These are phyloP conservation scores for Penicillium canariense DNA, from an alignment of 495 filamentous ascomycete species.

Conservation along the genomic window DNA sequence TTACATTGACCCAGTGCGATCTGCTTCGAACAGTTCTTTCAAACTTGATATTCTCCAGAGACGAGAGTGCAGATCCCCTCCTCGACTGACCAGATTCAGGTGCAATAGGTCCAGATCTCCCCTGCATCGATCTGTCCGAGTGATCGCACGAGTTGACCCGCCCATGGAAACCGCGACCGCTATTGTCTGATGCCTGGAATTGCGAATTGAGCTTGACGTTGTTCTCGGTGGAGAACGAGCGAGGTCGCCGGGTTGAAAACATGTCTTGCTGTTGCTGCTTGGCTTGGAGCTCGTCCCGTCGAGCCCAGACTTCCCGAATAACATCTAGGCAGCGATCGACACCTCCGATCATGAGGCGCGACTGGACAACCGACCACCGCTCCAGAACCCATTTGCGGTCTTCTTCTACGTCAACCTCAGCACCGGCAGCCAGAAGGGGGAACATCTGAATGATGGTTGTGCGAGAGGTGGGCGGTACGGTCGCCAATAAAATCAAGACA, in stretches of 20 bases:
- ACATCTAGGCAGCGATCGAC: slow-evolving; percentile 76
- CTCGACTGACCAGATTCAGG: slow-evolving; percentile 15
- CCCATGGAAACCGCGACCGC: neutral
- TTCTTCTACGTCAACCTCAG: slow-evolving; percentile 59
- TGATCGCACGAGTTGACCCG: slow-evolving; percentile 13
- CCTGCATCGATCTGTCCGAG: slow-evolving; percentile 10
- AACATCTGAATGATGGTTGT: slow-evolving; percentile 76
- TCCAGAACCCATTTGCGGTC: slow-evolving; percentile 67
- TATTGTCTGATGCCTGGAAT: slow-evolving; percentile 7
- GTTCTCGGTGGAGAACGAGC: slow-evolving; percentile 10
- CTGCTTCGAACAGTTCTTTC: slow-evolving; percentile 66
- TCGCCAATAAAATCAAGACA: slow-evolving; percentile 60
- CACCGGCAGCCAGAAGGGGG: slow-evolving; percentile 69
- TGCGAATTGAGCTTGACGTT: slow-evolving; percentile 1
- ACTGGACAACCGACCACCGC: slow-evolving; percentile 62
- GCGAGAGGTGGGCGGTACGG: slow-evolving; percentile 60
- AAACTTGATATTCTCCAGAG: slow-evolving; percentile 53
- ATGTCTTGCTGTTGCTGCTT: slow-evolving; percentile 27
- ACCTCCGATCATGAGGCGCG: slow-evolving; percentile 67
- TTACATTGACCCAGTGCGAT: slow-evolving; percentile 75
- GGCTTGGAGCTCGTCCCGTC: slow-evolving; percentile 49
- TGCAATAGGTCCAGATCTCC: neutral
- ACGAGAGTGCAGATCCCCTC: slow-evolving; percentile 31
- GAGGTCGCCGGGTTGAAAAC: slow-evolving; percentile 7
- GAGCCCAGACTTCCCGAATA: slow-evolving; percentile 66